Conservation (phyloP, 306 rosid genomes). For the Luffa acutangula region DNA sequence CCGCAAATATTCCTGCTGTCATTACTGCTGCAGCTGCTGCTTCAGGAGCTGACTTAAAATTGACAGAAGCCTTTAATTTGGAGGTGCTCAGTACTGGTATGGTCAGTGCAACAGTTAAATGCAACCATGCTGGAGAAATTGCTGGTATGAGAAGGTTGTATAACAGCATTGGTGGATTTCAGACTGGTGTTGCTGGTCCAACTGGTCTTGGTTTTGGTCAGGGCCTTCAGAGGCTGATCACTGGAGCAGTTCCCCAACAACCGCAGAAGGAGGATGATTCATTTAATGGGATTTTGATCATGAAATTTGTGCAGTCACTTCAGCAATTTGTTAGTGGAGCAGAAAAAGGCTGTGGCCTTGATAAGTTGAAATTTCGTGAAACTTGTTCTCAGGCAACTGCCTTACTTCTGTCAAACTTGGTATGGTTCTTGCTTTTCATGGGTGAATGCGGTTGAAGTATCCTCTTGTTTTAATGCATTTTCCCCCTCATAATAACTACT, state of each 20-base stretch:
- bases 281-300: slow-evolving; percentile 76
- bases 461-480: slow-evolving; percentile 6
- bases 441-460: slow-evolving; percentile 10
- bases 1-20: slow-evolving; percentile 91
- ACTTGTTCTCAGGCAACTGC: slow-evolving; percentile 99
- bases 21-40: slow-evolving; percentile 98
- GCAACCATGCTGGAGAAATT: slow-evolving; percentile 97
- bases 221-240: slow-evolving; percentile 89
- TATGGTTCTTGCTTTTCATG: slow-evolving; percentile 21
- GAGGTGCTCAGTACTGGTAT: slow-evolving; percentile 94
- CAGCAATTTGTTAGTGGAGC: slow-evolving; percentile 86
- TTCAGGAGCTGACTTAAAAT: slow-evolving; percentile 83
- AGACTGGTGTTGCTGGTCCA: slow-evolving; percentile 37
- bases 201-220: slow-evolving; percentile 66
- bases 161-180: slow-evolving; percentile 95
- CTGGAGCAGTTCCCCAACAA: slow-evolving; percentile 83
- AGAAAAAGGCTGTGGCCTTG: slow-evolving; percentile 82
- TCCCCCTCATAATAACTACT: slow-evolving; percentile 15
- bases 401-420: slow-evolving; percentile 88
- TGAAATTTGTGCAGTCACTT: slow-evolving; percentile 78
- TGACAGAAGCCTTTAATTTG: slow-evolving; percentile 79
- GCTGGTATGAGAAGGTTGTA: slow-evolving; percentile 98
- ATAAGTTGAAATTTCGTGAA: slow-evolving; percentile 79
- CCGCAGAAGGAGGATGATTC: slow-evolving; percentile 71
- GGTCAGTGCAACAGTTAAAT: slow-evolving; percentile 78